phyloP scores from a whole-genome alignment of 2,329 filamentous ascomycete genomes.

The Hortaea werneckii region DNA sequence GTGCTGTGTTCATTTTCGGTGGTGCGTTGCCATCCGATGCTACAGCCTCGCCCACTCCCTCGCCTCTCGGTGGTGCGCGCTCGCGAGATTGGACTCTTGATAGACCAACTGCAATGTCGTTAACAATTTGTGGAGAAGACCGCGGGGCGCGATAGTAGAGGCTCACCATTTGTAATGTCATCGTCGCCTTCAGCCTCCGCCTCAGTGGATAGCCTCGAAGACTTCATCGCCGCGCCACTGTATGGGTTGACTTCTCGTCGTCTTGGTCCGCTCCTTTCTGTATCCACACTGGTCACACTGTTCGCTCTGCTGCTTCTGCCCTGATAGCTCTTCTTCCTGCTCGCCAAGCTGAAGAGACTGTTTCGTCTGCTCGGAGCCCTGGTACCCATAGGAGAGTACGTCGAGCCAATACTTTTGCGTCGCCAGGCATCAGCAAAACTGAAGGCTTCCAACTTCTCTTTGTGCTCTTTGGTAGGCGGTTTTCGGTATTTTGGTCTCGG shows the following conservation, averaged over 20 bases:
- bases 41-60: slow-evolving; percentile 15
- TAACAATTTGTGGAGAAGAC: slow-evolving; percentile 1
- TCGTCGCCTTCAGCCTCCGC: slow-evolving; percentile 36
- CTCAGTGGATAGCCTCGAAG: slow-evolving; percentile 24
- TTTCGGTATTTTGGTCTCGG: slow-evolving; percentile 41
- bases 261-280: slow-evolving; percentile 9
- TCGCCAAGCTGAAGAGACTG: slow-evolving; percentile 19
- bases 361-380: slow-evolving; percentile 32
- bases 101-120: slow-evolving; percentile 18
- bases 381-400: slow-evolving; percentile 41
- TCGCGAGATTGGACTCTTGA: slow-evolving; percentile 25
- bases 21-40: slow-evolving; percentile 15
- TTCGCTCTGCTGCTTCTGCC: slow-evolving; percentile 2
- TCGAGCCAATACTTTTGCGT: slow-evolving; percentile 33
- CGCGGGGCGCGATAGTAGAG: background rate
- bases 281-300: slow-evolving; percentile 3
- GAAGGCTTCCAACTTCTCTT: slow-evolving; percentile 40
- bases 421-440: slow-evolving; percentile 38
- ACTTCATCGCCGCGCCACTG: slow-evolving; percentile 15
- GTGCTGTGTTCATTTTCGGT: slow-evolving; percentile 14
- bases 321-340: slow-evolving; percentile 10
- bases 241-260: slow-evolving; percentile 5
- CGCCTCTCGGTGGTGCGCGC: slow-evolving; percentile 11
- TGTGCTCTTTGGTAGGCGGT: slow-evolving; percentile 40
- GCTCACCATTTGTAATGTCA: slow-evolving; percentile 35